Base-by-base conservation (phyloP, 2,329 filamentous ascomycete species). In the Neopestalotiopsis sp. region DNA sequence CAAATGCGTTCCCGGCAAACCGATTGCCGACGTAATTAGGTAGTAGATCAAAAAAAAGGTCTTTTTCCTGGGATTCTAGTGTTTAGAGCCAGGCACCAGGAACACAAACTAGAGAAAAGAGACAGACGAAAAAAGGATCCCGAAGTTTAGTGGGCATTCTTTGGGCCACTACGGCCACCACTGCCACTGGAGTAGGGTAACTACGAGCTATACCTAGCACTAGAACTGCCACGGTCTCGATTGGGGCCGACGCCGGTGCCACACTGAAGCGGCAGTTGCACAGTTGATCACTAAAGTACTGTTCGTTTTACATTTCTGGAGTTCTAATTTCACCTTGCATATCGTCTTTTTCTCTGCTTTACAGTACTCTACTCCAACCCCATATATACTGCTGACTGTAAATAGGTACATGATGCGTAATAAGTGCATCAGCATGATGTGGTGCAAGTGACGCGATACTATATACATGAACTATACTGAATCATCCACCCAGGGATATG, bases 11-110 rank as follows among this genome's bases (percentile, higher is more conserved):
- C 24, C 24, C 59, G 59, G 59, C 14, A 34, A 4, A 9, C n/a
- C 34, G n/a, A 17, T 38, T 61, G 59, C 59, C 59, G 59, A 61
- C 59, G 59, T 30, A 24, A 61, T 61, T 20, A 61, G 59, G n/a
- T 61, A 61, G 38, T 20, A 61, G 59, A 34, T 61, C 30, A 61
- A 28, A 28, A 28, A 28, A 28, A 28, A 28, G 34, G 30, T 61
- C 32, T 20, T 13, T 17, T 34, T 20, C 10, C 10, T 38, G 6
- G 6, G 10, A 38, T 53, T 53, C 45, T 53, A 53, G 45, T 45
- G 42, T 38, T 38, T 38, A 38, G 34, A 38, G 34, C 10, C 34
- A 38, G 34, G 34, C 6, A 38, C 6, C 1, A 38, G 10, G 45
- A 20, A 53, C 14, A n/a, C 45, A 17, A 53, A 20, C 42, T 13